These are phyloP conservation scores for Drechslerella stenobrocha DNA, from an alignment of 2,329 filamentous ascomycete species.

Conservation along the genomic window DNA sequence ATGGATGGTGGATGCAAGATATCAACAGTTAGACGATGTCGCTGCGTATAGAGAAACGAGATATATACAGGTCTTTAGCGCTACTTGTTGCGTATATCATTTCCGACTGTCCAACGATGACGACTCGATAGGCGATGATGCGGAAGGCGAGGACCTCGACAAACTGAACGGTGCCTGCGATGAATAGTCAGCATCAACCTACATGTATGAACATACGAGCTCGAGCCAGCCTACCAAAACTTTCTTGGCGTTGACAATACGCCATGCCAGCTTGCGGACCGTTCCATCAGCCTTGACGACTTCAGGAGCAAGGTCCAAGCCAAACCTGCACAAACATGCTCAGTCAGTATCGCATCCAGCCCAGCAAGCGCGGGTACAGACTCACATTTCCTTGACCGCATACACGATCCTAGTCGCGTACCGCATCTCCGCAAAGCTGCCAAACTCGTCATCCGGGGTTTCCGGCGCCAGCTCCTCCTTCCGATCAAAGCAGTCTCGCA, in stretches of 20 bases:
- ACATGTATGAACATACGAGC: not conserved
- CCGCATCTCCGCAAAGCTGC: conserved; percentile 81
- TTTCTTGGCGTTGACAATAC: conserved; percentile 93
- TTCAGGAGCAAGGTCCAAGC: conserved; percentile 88
- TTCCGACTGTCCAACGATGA: not conserved
- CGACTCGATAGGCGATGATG: conserved; percentile 35
- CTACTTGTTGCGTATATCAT: no score
- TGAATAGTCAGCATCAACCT: not conserved
- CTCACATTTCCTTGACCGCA: conserved; percentile 87
- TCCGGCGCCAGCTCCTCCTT: conserved; percentile 87
- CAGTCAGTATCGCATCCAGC: not conserved
- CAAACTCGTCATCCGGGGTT: conserved; percentile 78
- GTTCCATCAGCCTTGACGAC: conserved; percentile 91
- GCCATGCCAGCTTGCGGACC: conserved; percentile 86
- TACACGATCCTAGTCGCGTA: conserved; percentile 90
- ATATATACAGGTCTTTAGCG: no score
- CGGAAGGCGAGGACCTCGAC: conserved; percentile 31
- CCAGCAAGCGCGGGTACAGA: conserved; percentile 14
- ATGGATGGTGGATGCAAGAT: no score
- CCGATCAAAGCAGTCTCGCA: conserved; percentile 89
- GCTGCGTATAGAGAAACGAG: no score
- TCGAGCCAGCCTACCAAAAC: conserved; percentile 82
- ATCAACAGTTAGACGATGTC: no score
- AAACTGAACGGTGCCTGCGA: conserved; percentile 36
- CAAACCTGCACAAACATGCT: conserved; percentile 64